Evolutionary conservation across 805 yeast species (phyloP), one percentile per base, ranked within the genome.

Genomic region (Saccharomycopsis selenospora): DNA sequence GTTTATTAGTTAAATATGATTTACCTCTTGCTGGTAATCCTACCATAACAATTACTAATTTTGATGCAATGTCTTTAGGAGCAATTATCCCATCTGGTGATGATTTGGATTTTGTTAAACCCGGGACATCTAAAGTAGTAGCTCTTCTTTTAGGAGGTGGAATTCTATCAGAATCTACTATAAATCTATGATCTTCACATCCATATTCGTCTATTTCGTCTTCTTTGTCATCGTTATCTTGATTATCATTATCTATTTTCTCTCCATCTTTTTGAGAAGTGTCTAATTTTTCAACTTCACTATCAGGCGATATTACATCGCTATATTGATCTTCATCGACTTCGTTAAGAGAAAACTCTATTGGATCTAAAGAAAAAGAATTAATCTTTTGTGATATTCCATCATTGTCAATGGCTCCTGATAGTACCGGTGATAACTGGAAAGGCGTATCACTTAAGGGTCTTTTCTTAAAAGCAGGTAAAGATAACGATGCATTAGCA

Each of bases 51-150:
- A 81, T 79, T 23, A 80, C 80, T 48, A 79, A 65, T 58, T 78
- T 79, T 1, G 69, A 64, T 28, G 53, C 47, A 23, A 49, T 8
- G 41, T 45, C 55, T n/a, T 47, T 45, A 22, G 38, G 5, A 4
- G 42, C 26, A 25, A 79, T 77, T 29, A 70, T 67, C 2, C 87
- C 87, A 61, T 86, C 91, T 0, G 95, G 93, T 0, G 88, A 77
- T 2, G 77, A 76, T 53, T 85, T 80, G 1, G 89, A 80, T 42
- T 83, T 76, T 0, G 97, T 89, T 53, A 87, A 84, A 1, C 97
- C 97, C 0, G 97, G 96, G 6, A 91, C 85, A 60, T 89, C 95
- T 42, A 90, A 73, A 0, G 96, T 86, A 6, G 95, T 85, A 0
- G 90, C 85, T 52, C 86, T 70, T 42, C 83, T 67, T 28, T 66